Conservation (phyloP, 2,329 filamentous ascomycete genomes). For the Aspergillus persii region DNA sequence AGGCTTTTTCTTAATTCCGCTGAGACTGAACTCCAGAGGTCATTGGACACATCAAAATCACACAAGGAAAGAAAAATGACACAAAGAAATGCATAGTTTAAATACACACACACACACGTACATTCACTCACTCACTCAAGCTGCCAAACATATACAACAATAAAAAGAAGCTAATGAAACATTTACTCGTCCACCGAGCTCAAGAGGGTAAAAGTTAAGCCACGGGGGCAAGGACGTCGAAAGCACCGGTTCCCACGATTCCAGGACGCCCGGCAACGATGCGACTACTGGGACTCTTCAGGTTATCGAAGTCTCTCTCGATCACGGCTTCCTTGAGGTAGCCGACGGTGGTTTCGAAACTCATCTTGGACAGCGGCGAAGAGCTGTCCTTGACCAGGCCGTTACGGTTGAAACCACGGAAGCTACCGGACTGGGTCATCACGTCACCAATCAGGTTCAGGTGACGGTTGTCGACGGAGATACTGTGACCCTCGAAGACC, state of each 20-base stretch:
- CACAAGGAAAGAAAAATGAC: conserved; percentile 1
- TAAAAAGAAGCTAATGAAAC: conserved; percentile 14
- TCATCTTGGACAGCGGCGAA: conserved; percentile 97
- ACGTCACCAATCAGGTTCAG: conserved; percentile 93
- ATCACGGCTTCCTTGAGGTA: conserved; percentile 91
- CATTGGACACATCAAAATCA: conserved; percentile 34
- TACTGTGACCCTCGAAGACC: conserved; percentile 89
- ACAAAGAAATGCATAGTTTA: conserved; percentile 22
- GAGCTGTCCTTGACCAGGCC: conserved; percentile 76
- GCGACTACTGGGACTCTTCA: conserved; percentile 79
- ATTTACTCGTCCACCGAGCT: no score
- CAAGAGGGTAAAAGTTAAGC: conserved; percentile 25
- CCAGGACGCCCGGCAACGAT: conserved; percentile 84
- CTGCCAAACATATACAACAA: conserved; percentile 19
- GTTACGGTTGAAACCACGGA: conserved; percentile 88
- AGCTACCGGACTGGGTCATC: conserved; percentile 92
- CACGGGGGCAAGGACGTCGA: conserved; percentile 71
- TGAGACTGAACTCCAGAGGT: conserved; percentile 38
- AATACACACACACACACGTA: conserved; percentile 20
- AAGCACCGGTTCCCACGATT: conserved; percentile 83
- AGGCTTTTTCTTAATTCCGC: conserved; percentile 35
- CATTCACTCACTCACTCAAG: conserved; percentile 1
- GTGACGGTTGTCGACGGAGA: conserved; percentile 87
- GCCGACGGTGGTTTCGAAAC: conserved; percentile 93
- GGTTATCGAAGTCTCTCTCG: conserved; percentile 85